These are phyloP conservation scores for Corynespora cassiicola DNA, from an alignment of 2,329 filamentous ascomycete genomes.

Conservation along the genomic window DNA sequence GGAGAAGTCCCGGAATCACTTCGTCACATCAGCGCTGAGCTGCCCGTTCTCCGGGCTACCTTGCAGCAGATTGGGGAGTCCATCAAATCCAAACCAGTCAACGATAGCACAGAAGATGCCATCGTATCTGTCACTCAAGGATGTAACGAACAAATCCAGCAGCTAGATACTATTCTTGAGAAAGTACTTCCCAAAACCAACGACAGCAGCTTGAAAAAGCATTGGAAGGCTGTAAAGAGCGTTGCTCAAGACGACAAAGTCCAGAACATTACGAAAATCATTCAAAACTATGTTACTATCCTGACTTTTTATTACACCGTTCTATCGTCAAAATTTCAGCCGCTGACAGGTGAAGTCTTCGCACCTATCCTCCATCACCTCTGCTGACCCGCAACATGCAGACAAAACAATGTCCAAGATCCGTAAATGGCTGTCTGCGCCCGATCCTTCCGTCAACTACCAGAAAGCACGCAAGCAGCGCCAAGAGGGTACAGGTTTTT, in stretches of 20 bases:
- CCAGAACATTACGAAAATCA: conserved; percentile 13
- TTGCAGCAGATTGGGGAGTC: conserved; percentile 11
- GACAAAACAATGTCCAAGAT: too few species aligned
- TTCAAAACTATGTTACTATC: conserved; percentile 13
- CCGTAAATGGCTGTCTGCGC: conserved; percentile 36
- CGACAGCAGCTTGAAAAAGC: conserved; percentile 10
- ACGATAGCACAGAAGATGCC: conserved; percentile 5
- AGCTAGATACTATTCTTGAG: conserved; percentile 16
- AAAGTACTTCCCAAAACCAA: conserved; percentile 14
- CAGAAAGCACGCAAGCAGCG: conserved; percentile 19
- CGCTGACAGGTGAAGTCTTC: conserved; percentile 11
- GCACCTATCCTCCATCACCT: conserved; percentile 1
- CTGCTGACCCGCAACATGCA: conserved; percentile 1
- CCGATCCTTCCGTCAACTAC: conserved; percentile 42
- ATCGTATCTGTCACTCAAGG: conserved; percentile 15
- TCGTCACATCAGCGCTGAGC: conserved; percentile 15
- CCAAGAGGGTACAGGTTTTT: conserved; percentile 19
- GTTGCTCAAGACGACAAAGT: conserved; percentile 12
- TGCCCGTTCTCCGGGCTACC: conserved; percentile 8
- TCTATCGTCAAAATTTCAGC: conserved; percentile 11
- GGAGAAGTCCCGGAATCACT: conserved; percentile 15
- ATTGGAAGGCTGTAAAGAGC: conserved; percentile 13
- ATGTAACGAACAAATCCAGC: conserved; percentile 15
- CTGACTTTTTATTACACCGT: conserved; percentile 13
- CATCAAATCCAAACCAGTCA: conserved; percentile 8